Evolutionary conservation across 2,329 filamentous ascomycete genomes (phyloP), one percentile per base, ranked within the genome.

Genomic region (Huntiella omanensis): DNA sequence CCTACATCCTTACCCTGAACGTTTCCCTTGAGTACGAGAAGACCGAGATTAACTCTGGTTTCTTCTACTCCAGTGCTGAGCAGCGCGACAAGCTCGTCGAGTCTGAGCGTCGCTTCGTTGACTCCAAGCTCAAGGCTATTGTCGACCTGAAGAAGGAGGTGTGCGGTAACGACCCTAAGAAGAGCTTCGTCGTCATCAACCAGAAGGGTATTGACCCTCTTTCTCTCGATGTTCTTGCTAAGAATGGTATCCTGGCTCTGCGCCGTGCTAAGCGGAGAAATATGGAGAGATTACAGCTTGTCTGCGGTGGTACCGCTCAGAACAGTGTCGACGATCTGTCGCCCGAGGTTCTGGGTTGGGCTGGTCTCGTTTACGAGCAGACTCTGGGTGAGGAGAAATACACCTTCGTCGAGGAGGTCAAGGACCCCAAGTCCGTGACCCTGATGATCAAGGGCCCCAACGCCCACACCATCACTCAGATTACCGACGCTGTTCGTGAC

Each of bases 1-100:
- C 91, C 50, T 86, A 78, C 63, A 95, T 98, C 57, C 69, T 98
- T 51, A 94, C 85, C 19, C 70, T 98, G 57, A 98, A 98, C 59
- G 88, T 98, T 60, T 92, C 84, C 62, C 68, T 98, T 52, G 91
- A 98, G 62, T 98, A 98, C 62, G 91, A 98, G 65, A 98, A 98
- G 71, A 88, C 87, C 0, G 91, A 98, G 65, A 93, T 98, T 63
- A 98, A 98, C 74, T 95, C 87, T 36, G 79, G 87, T 44, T 98
- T 98, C 71, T 98, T 93, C 72, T 98, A 98, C 68, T 94, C 83
- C 33, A 93, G 80, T 59, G 91, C 91, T 22, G 87, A 95, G 54
- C 91, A 98, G 68, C 77, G 91, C 54, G 91, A 96, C 58, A 98
- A 96, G 71, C 76, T 98, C 36, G 91, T 98, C 8, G 91, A 96